Evolutionary conservation across 371 early-diverging fungal species (phyloP).

Genomic region (Saksenaea vasiformis): DNA sequence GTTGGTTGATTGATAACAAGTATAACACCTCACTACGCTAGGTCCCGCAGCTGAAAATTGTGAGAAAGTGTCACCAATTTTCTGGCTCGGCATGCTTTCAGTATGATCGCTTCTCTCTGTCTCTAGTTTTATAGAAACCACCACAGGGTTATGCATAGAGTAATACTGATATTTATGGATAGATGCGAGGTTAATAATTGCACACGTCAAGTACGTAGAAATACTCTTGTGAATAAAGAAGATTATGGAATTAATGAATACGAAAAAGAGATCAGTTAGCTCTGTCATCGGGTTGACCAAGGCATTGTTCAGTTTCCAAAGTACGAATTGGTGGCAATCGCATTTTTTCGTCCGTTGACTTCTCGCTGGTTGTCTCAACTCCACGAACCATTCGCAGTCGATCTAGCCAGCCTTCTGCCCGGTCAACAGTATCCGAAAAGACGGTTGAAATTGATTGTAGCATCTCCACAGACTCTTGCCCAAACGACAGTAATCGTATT

Average conservation of each 20-base stretch:
- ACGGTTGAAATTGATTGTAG: constrained; percentile 73
- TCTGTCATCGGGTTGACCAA: neutral
- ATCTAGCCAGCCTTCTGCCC: constrained; percentile 79
- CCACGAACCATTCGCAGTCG: constrained; percentile 48
- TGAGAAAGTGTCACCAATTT: no score
- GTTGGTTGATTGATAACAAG: no score
- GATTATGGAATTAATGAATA: neutral
- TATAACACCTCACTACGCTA: no score
- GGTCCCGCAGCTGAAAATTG: no score
- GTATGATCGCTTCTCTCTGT: no score
- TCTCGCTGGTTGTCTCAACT: constrained; percentile 9
- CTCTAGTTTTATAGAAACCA: no score
- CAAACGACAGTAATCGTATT: constrained; percentile 59
- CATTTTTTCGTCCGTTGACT: neutral
- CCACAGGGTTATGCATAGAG: no score
- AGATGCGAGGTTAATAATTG: no score
- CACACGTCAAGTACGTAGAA: neutral
- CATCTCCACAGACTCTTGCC: constrained; percentile 83
- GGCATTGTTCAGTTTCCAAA: neutral
- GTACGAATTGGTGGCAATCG: constrained; percentile 1
- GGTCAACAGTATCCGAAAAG: constrained; percentile 74
- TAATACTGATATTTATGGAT: no score
- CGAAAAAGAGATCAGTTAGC: neutral
- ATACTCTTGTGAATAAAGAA: neutral
- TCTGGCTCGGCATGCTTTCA: no score